Evolutionary conservation across 805 yeast genomes (phyloP).

Genomic region (Candida bentonensis): DNA sequence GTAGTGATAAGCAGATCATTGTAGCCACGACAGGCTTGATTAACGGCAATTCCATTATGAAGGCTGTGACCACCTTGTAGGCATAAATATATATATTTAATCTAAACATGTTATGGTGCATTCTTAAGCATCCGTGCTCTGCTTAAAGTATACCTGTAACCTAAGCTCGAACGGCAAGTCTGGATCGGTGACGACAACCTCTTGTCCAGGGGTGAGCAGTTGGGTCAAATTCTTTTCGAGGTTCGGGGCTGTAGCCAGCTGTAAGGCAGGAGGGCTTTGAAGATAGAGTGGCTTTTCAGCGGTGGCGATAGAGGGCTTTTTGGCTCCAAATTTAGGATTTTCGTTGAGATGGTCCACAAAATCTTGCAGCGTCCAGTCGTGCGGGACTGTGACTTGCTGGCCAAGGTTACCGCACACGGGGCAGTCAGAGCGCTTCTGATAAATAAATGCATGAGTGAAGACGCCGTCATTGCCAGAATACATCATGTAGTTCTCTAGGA

Average conservation of each 20-base stretch:
- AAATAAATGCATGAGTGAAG: constrained; percentile 58
- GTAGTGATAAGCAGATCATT: constrained; percentile 24
- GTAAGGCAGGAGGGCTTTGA: constrained; percentile 33
- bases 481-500: constrained; percentile 66
- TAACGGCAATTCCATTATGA: constrained; percentile 28
- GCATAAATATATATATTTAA: too few species aligned
- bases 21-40: constrained; percentile 35
- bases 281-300: constrained; percentile 29
- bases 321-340: constrained; percentile 19
- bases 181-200: constrained; percentile 40
- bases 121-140: background rate
- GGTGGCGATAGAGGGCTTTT: constrained; percentile 34
- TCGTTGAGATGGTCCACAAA: constrained; percentile 29
- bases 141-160: constrained; percentile 11
- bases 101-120: background rate
- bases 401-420: constrained; percentile 53
- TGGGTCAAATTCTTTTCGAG: constrained; percentile 22
- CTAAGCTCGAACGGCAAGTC: constrained; percentile 31
- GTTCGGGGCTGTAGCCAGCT: constrained; percentile 32
- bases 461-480: constrained; percentile 73
- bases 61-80: constrained; percentile 2
- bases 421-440: constrained; percentile 48
- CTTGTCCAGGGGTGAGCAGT: constrained; percentile 32
- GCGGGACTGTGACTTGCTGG: constrained; percentile 9
- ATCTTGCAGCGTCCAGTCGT: constrained; percentile 24